Conservation (phyloP, 225 moss, liverwort and hornwort species). For the Bryum argenteum region DNA sequence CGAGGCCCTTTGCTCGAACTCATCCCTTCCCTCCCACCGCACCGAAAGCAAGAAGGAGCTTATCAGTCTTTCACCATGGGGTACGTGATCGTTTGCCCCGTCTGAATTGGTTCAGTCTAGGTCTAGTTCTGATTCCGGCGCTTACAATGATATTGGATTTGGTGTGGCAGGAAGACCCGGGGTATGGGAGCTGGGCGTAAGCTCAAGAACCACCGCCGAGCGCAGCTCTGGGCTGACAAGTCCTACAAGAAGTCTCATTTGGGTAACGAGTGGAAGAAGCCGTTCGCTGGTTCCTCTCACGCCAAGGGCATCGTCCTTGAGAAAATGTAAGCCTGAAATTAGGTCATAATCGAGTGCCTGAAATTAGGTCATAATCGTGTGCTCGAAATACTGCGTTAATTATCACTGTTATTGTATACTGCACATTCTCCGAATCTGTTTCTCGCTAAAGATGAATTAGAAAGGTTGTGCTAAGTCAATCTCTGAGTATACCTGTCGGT, state of each 20-base stretch:
- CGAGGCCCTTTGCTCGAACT: background rate
- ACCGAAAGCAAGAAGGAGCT: background rate
- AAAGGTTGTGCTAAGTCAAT: no score
- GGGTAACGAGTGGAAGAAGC: slow-evolving; percentile 96
- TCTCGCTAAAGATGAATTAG: no score
- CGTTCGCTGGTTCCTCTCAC: slow-evolving; percentile 86
- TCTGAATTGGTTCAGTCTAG: slow-evolving; percentile 17
- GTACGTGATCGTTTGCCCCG: slow-evolving; percentile 14
- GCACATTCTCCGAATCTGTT: no score
- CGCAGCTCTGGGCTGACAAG: slow-evolving; percentile 91
- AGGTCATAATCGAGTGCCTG: no score
- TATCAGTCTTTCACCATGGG: slow-evolving; percentile 35
- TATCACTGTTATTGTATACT: background rate
- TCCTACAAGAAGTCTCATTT: slow-evolving; percentile 92
- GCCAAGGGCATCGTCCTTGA: slow-evolving; percentile 94
- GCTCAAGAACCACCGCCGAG: slow-evolving; percentile 85
- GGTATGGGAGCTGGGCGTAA: slow-evolving; percentile 98
- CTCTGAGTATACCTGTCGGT: background rate
- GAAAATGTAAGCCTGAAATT: slow-evolving; percentile 62
- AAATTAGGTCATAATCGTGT: background rate
- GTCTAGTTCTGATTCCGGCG: background rate
- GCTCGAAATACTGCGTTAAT: background rate
- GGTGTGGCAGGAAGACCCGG: slow-evolving; percentile 57
- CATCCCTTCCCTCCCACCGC: background rate
- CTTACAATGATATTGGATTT: background rate